Conservation (phyloP, 306 rosid genomes). For the Canavalia ensiformis region DNA sequence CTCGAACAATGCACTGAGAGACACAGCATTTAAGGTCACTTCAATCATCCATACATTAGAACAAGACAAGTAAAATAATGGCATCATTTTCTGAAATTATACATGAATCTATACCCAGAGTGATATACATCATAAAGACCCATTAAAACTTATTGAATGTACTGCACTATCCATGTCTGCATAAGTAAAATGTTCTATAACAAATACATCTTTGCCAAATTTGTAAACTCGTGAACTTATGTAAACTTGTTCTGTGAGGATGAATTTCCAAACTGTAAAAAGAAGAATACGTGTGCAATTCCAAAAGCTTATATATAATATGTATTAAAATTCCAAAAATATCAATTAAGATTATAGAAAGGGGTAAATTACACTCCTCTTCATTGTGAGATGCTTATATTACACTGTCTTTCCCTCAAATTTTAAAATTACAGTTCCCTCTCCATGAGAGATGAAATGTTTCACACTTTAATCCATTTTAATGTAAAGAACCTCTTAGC, state of each 20-base stretch:
- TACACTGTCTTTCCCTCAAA: neutral
- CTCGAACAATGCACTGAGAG: conserved; percentile 86
- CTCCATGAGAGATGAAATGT: neutral
- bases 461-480: neutral
- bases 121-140: conserved; percentile 22
- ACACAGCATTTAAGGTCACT: conserved; percentile 48
- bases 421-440: neutral
- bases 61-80: conserved; percentile 42
- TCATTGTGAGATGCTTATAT: neutral
- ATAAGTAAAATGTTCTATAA: too few species aligned
- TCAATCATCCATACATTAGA: conserved; percentile 39
- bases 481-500: neutral
- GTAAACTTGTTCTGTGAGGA: too few species aligned
- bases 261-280: too few species aligned
- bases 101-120: conserved; percentile 24
- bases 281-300: neutral
- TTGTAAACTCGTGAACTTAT: too few species aligned
- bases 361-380: neutral
- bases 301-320: neutral
- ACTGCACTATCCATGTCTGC: neutral
- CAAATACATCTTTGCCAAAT: too few species aligned
- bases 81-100: conserved; percentile 34
- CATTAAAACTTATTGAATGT: conserved; percentile 15
- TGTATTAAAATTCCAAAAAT: neutral
- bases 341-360: neutral